phyloP scores from a whole-genome alignment of 495 filamentous ascomycete genomes.

The Xylaria curta region DNA sequence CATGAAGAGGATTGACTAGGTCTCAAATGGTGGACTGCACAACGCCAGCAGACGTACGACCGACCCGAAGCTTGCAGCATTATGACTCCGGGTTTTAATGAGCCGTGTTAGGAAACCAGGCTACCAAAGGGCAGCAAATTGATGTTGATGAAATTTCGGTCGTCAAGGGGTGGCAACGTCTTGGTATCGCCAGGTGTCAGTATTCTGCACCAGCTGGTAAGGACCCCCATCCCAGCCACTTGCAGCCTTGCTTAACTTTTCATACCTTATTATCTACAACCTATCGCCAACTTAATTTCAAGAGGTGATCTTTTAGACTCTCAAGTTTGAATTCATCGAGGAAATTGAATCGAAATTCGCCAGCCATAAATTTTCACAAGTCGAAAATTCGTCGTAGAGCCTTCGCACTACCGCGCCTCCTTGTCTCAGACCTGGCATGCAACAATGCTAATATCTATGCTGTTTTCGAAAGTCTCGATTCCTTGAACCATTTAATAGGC shows the following conservation, averaged over 20 bases:
- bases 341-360: too few species aligned
- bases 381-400: background rate
- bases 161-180: background rate
- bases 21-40: conserved; percentile 25
- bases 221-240: background rate
- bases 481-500: background rate
- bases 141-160: conserved; percentile 1
- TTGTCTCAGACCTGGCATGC: conserved; percentile 9
- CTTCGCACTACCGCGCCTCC: background rate
- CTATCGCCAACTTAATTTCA: background rate
- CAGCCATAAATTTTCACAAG: background rate
- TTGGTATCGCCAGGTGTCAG: background rate
- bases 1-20: conserved; percentile 22
- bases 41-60: conserved; percentile 41
- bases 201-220: background rate
- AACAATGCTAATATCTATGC: background rate
- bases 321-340: background rate
- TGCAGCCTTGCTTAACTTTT: background rate
- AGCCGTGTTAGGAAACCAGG: background rate
- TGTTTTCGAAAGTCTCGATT: conserved; percentile 29
- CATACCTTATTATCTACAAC: background rate
- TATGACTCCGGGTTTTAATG: background rate
- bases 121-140: background rate
- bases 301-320: background rate
- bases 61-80: conserved; percentile 36